These are phyloP conservation scores for Amborella trichopoda DNA, from an alignment of 164 flowering plant species.

Conservation along the genomic window DNA sequence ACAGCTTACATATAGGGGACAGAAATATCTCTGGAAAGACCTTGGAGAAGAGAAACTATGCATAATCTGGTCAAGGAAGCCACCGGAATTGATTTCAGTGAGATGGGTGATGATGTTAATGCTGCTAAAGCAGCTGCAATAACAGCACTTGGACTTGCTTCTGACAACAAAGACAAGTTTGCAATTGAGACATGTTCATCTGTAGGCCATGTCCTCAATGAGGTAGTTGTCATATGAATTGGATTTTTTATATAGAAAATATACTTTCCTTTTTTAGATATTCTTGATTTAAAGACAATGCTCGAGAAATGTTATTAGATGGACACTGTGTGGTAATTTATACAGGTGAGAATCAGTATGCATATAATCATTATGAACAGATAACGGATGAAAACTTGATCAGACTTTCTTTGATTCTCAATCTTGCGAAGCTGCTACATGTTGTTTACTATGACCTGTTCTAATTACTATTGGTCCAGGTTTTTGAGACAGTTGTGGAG, in stretches of 20 bases:
- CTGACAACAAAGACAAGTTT: slow-evolving; percentile 29
- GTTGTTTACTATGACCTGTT: too few species aligned
- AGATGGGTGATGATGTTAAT: slow-evolving; percentile 47
- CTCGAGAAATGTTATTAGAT: too few species aligned
- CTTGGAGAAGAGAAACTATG: slow-evolving; percentile 98
- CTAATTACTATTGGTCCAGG: slow-evolving; percentile 61
- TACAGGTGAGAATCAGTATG: too few species aligned
- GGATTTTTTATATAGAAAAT: neutral
- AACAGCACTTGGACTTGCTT: slow-evolving; percentile 21
- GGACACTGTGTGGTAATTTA: too few species aligned
- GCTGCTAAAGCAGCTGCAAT: slow-evolving; percentile 54
- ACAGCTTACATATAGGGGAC: slow-evolving; percentile 52
- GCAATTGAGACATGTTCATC: slow-evolving; percentile 60
- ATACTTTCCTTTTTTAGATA: neutral
- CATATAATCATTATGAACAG: too few species aligned
- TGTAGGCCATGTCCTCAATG: slow-evolving; percentile 79
- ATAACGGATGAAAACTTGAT: too few species aligned
- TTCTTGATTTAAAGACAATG: too few species aligned
- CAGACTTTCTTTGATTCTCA: too few species aligned
- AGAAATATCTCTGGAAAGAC: slow-evolving; percentile 69
- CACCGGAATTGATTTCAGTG: slow-evolving; percentile 63
- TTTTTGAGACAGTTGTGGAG: slow-evolving; percentile 79
- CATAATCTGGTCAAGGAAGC: slow-evolving; percentile 94
- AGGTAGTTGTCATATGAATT: slow-evolving; percentile 43
- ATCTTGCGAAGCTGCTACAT: too few species aligned